phyloP scores from a whole-genome alignment of 441 rosid genomes.

The Croton setiger region DNA sequence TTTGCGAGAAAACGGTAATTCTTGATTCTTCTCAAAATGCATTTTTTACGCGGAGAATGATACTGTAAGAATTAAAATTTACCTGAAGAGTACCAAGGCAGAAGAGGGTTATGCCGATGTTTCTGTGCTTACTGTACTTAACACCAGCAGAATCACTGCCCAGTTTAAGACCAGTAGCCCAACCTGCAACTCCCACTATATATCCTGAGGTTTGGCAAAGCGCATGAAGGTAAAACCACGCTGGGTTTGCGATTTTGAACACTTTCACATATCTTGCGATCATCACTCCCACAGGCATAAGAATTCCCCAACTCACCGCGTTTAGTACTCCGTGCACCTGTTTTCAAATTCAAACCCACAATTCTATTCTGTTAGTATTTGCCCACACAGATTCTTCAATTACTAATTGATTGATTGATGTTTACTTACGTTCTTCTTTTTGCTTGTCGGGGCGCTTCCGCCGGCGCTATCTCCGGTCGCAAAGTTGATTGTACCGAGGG shows the following conservation, averaged over 20 bases:
- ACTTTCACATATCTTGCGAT: conserved; percentile 50
- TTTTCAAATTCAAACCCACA: neutral
- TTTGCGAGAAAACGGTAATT: too few species aligned
- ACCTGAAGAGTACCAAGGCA: conserved; percentile 55
- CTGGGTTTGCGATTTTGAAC: conserved; percentile 41
- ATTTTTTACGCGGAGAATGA: neutral
- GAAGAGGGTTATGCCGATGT: conserved; percentile 46
- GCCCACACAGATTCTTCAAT: too few species aligned
- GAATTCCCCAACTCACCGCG: conserved; percentile 55
- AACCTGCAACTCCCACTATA: conserved; percentile 41
- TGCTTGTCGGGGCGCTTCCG: conserved; percentile 14
- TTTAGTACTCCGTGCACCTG: conserved; percentile 59
- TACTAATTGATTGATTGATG: neutral
- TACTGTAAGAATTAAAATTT: neutral
- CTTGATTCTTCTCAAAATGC: neutral
- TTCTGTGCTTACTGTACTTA: conserved; percentile 27
- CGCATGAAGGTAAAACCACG: conserved; percentile 50
- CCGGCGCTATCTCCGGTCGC: conserved; percentile 26
- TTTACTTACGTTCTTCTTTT: conserved; percentile 34
- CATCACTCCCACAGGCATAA: conserved; percentile 54
- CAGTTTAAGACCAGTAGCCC: conserved; percentile 47
- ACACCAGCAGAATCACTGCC: conserved; percentile 39
- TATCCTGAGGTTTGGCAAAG: conserved; percentile 45
- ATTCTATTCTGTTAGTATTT: too few species aligned
- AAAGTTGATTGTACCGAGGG: conserved; percentile 30